Base-by-base conservation (phyloP, 805 yeast genomes). In the Wickerhamomyces queroliae region DNA sequence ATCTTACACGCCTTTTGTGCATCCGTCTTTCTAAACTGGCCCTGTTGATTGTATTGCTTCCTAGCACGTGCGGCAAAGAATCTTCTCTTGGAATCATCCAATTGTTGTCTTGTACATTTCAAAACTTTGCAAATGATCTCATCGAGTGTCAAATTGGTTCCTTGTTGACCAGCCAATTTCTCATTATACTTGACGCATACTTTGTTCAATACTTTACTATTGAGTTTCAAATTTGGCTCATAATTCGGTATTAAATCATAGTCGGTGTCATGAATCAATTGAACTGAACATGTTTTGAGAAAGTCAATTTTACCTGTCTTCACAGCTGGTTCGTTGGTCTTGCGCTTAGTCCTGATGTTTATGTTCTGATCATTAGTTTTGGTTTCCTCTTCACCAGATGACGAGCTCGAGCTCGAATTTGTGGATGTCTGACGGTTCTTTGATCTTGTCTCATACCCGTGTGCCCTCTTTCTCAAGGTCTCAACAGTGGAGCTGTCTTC, bases 1-100 rank as follows among this genome's bases (percentile, higher is more conserved):
- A 93, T 90, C 47, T 95, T 78, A 61, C 98, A 91, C 6, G 97
- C 96, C 68, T 93, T 93, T 64, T 91, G 98, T 7, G 97, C 95
- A 63, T 91, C 99, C 0, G 98, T 93, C 64, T 97, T 81, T 64
- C 96, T 80, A 65, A 91, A 91, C 21, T n/a, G n/a, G n/a, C 93
- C 91, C 56, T 80, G 68, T 22, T 81, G 82, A 37, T 69, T 66
- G 50, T 76, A 77, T 52, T 80, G 62, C 37, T 96, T 76, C 49
- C 78, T 78, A 24, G 90, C 93, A 66, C 89, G 91, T 60, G 91
- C 98, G 42, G 80, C 77, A 63, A 91, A 93, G 21, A 91, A 70
- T 48, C 98, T 74, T 62, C 89, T 78, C 64, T 84, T 84, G 15
- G 88, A 80, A 50, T 79, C 85, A 33, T 62, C 26, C 26, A 48